Percentiles rank a stretch among this genome's conserved stretches.
phyloP scores from a whole-genome alignment of 1,284 basidiomycete genomes.

The Sanghuangporus sanghuang region DNA sequence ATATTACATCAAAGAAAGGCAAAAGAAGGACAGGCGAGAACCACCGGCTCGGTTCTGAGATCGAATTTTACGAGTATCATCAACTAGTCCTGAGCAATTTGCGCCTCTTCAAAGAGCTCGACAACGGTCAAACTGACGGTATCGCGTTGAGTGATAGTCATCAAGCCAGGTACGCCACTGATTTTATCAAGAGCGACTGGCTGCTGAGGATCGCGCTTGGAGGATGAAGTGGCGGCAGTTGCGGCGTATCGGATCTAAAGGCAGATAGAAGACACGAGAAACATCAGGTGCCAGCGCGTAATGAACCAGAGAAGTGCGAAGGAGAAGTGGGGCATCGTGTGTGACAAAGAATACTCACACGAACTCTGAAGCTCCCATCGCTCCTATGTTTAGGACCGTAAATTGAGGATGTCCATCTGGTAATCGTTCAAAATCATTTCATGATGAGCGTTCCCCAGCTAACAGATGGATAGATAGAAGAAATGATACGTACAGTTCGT shows the following conservation, averaged over 20 bases:
- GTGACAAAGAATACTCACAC: slow-evolving; percentile 35
- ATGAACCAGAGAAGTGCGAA: not conserved
- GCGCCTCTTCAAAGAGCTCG: not conserved
- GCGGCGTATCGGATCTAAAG: slow-evolving; percentile 56
- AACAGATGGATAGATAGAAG: not conserved
- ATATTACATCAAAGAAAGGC: not conserved
- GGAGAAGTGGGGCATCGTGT: not conserved
- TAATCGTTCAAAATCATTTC: slow-evolving; percentile 10
- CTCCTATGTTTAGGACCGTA: slow-evolving; percentile 44
- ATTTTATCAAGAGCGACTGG: slow-evolving; percentile 51
- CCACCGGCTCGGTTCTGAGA: not conserved
- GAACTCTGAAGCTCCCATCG: slow-evolving; percentile 52
- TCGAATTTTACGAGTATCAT: not conserved
- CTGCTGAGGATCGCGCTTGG: slow-evolving; percentile 28
- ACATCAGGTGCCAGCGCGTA: not conserved
- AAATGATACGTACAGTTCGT: slow-evolving; percentile 56
- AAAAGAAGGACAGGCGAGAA: not conserved
- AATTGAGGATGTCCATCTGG: slow-evolving; percentile 61
- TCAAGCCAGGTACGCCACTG: slow-evolving; percentile 51
- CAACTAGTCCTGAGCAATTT: not conserved
- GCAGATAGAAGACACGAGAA: not conserved
- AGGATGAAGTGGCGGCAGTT: slow-evolving; percentile 40
- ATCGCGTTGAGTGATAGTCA: slow-evolving; percentile 50
- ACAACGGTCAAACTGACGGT: slow-evolving; percentile 4
- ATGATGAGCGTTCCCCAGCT: not conserved